Conservation (phyloP, 805 yeast species). For the Kluyveromyces starmeri region DNA sequence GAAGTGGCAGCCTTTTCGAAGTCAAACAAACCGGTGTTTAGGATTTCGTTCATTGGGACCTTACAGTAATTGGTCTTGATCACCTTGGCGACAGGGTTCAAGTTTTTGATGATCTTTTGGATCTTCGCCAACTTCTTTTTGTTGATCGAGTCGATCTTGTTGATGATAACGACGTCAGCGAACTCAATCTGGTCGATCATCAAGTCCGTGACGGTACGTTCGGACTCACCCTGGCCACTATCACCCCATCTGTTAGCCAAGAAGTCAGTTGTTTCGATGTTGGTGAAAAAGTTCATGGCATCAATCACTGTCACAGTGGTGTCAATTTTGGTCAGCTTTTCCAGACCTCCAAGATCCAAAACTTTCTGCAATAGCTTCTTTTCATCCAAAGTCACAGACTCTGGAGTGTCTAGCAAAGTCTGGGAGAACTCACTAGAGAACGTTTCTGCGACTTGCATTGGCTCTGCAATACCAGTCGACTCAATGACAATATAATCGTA, state of each 20-base stretch:
- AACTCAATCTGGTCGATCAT: slow-evolving; percentile 41
- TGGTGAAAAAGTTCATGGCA: slow-evolving; percentile 33
- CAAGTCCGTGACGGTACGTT: slow-evolving; percentile 37
- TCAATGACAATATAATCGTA: slow-evolving; percentile 39
- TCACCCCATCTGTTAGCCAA: slow-evolving; percentile 35
- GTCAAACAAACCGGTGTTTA: slow-evolving; percentile 32
- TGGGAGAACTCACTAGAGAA: slow-evolving; percentile 36
- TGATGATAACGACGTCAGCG: slow-evolving; percentile 36
- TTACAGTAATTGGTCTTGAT: slow-evolving; percentile 31
- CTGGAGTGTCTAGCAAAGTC: slow-evolving; percentile 25
- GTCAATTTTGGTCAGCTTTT: slow-evolving; percentile 33
- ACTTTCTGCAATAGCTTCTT: slow-evolving; percentile 18
- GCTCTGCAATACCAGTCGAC: slow-evolving; percentile 40
- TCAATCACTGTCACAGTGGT: slow-evolving; percentile 42
- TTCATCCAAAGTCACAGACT: slow-evolving; percentile 17
- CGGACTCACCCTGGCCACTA: slow-evolving; percentile 34
- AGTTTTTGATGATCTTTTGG: slow-evolving; percentile 26
- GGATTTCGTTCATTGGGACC: slow-evolving; percentile 29
- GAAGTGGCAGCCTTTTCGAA: slow-evolving; percentile 36
- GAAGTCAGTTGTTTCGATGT: slow-evolving; percentile 37
- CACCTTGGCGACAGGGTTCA: slow-evolving; percentile 38
- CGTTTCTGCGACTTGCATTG: slow-evolving; percentile 44
- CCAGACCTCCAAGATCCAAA: slow-evolving; percentile 33
- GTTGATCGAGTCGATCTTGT: slow-evolving; percentile 29
- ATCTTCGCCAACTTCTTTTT: slow-evolving; percentile 25